These are phyloP conservation scores for Lepraria neglecta DNA, from an alignment of 495 filamentous ascomycete genomes.

Conservation along the genomic window DNA sequence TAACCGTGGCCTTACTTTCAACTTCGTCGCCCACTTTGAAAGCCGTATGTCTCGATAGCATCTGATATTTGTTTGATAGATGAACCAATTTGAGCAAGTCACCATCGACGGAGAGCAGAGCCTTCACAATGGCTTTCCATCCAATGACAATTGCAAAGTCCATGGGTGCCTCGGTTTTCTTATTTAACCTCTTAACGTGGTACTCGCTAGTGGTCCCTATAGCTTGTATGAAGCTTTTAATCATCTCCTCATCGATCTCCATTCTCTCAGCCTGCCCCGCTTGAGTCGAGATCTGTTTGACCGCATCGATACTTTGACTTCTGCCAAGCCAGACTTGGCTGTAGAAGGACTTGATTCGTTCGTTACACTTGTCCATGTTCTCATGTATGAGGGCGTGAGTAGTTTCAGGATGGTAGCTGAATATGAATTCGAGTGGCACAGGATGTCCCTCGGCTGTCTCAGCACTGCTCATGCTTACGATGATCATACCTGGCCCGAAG, in stretches of 20 bases:
- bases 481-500: not conserved
- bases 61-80: constrained; percentile 31
- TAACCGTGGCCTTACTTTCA: constrained; percentile 22
- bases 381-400: not conserved
- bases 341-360: not conserved
- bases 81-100: constrained; percentile 36
- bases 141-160: constrained; percentile 31
- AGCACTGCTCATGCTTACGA: not conserved
- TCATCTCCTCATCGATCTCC: not conserved
- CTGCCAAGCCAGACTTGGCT: not conserved
- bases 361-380: not conserved
- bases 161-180: constrained; percentile 17
- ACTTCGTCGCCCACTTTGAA: constrained; percentile 32
- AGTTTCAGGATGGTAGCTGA: not conserved
- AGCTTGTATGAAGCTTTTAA: not conserved
- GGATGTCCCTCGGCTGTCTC: not conserved
- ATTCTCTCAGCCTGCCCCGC: not conserved
- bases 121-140: constrained; percentile 33
- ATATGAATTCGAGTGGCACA: not conserved
- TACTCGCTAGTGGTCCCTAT: not conserved
- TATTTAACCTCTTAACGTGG: not conserved
- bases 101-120: constrained; percentile 27
- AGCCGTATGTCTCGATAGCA: constrained; percentile 19
- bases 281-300: not conserved
- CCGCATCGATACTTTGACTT: not conserved